Evolutionary conservation across 2,329 filamentous ascomycete species (phyloP).

Genomic region (Tolypocladium ophioglossoides): DNA sequence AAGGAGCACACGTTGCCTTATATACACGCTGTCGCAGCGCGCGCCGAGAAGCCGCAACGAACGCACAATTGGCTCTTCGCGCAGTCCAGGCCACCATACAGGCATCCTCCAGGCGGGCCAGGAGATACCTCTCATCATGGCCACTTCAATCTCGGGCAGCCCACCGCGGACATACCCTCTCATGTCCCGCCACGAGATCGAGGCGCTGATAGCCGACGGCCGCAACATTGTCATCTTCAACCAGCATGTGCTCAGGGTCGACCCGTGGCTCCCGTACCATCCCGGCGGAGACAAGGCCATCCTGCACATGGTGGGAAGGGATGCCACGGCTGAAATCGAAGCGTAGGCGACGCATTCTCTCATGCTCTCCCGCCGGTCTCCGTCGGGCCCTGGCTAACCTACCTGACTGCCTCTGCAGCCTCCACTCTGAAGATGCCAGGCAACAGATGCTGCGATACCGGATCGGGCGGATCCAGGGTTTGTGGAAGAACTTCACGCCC

Average conservation of each 20-base stretch:
- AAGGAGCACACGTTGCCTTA: background rate
- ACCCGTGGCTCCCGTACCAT: conserved; percentile 81
- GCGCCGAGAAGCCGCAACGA: background rate
- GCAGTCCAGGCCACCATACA: too few relatives aligned
- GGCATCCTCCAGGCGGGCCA: background rate
- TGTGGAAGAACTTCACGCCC: conserved; percentile 80
- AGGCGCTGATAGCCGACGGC: conserved; percentile 75
- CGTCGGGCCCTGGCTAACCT: background rate
- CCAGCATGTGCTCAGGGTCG: conserved; percentile 71
- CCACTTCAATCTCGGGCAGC: background rate
- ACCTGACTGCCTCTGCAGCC: conserved; percentile 31
- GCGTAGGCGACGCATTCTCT: conserved; percentile 45
- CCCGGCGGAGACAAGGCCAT: conserved; percentile 89
- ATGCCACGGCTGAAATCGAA: conserved; percentile 90
- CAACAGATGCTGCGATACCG: conserved; percentile 70
- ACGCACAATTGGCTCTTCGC: too few relatives aligned
- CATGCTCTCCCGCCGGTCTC: background rate
- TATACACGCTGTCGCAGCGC: background rate
- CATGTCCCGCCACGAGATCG: conserved; percentile 31
- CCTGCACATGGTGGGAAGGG: conserved; percentile 82
- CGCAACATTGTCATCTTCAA: conserved; percentile 72
- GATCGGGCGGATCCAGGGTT: conserved; percentile 70
- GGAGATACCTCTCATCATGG: background rate
- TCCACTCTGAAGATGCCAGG: conserved; percentile 73
- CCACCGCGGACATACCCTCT: conserved; percentile 19